Evolutionary conservation across 805 yeast genomes (phyloP).

Genomic region (Sugiyamaella lignohabitans): DNA sequence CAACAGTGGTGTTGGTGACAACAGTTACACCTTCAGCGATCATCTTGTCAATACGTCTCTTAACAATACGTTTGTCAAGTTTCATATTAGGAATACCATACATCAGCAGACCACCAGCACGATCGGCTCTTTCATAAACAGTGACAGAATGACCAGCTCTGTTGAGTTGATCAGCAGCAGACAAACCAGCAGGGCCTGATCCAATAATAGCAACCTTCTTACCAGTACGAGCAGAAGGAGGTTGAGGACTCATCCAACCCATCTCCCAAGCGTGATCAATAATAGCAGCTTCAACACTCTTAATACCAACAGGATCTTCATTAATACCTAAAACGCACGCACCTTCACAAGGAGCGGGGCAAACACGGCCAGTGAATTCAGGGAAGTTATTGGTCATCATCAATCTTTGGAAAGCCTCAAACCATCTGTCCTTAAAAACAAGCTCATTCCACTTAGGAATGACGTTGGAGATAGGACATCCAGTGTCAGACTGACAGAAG

Average conservation of each 20-base stretch:
- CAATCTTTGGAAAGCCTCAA: conserved; percentile 82
- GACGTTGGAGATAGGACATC: conserved; percentile 94
- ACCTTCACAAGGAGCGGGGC: conserved; percentile 99
- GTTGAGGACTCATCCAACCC: conserved; percentile 89
- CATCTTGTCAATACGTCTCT: conserved; percentile 86
- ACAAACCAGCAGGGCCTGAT: conserved; percentile 96
- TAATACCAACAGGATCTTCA: conserved; percentile 94
- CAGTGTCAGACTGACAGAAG: conserved; percentile 95
- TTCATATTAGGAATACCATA: conserved; percentile 99
- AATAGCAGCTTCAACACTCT: conserved; percentile 91
- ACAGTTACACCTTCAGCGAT: conserved; percentile 85
- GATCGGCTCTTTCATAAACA: conserved; percentile 88
- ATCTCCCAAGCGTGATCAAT: conserved; percentile 94
- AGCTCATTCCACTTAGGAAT: conserved; percentile 98
- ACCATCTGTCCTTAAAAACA: conserved; percentile 92
- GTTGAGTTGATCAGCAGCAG: conserved; percentile 95
- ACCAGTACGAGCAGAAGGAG: conserved; percentile 78
- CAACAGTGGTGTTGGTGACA: conserved; percentile 70
- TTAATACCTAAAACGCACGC: conserved; percentile 91
- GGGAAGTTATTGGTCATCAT: conserved; percentile 98
- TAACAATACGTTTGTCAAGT: conserved; percentile 85
- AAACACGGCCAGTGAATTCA: conserved; percentile 94
- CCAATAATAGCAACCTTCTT: conserved; percentile 82
- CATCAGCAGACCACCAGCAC: conserved; percentile 96
- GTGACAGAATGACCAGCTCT: conserved; percentile 91